Evolutionary conservation across 306 rosid species (phyloP), one percentile per base, ranked within the genome.

Genomic region (Pachyrhizus erosus): DNA sequence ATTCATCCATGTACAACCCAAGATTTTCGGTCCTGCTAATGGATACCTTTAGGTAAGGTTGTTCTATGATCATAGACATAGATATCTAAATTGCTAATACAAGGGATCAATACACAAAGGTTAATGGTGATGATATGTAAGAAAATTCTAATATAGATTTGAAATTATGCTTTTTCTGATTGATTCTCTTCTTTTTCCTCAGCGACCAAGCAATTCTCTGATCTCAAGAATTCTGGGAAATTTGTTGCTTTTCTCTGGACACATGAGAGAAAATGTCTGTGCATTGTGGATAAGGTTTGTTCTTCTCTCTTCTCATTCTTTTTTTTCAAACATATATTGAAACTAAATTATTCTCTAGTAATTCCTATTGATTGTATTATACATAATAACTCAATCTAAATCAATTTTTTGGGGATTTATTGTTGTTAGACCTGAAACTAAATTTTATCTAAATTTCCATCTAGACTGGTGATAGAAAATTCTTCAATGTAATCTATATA

Each of bases 41-140:
- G 57, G 66, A 65, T 46, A 12, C 58, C 29, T 39, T 40, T 29
- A 77, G 88, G 90, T 84, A 81, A 78, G 33, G 27, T 81, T 60
- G 46, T 70, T 68, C 84, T 67, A 33, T 73, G 84, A 68, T 84
- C 46, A 51, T 83, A 17, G 33, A 72, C 12, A 49, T 5, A 14
- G 39, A 55, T 68, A 24, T 80, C 55, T 4, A 33, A 45, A 4
- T 77, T 33, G 42, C 29, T 26, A 60, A 42, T 9, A 40, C 27
- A 57, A 6, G 37, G 31, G 68, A 66, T 68, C 21, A 24, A 61
- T 7, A 45, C 58, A 82, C 5, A 82, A 58, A 43, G 14, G 13
- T 42, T 45, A 29, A 42, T 66, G 71, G 26, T 58, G 79, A 82
- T 43, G 18, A 43, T 60, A 7, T 27, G 73, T 1, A 24, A 40